Conservation (phyloP, 1,284 basidiomycete genomes). For the Porodaedalea pini region DNA sequence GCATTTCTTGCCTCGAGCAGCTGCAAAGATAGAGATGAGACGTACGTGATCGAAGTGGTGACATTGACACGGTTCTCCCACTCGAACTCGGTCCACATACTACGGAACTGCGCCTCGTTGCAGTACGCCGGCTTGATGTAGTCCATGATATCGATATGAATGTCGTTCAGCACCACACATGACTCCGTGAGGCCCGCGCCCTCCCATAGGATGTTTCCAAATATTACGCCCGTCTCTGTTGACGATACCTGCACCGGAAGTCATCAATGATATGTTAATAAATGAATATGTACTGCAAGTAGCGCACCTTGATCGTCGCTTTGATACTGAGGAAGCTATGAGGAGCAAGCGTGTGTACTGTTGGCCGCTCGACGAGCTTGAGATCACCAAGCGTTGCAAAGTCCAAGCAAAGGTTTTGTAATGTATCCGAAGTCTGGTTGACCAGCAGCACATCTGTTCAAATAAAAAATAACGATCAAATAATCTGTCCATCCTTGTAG, state of each 20-base stretch:
- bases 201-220: slow-evolving; percentile 97
- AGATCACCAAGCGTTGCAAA: slow-evolving; percentile 97
- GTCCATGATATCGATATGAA: slow-evolving; percentile 99
- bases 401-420: slow-evolving; percentile 96
- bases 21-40: slow-evolving; percentile 20
- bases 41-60: slow-evolving; percentile 74
- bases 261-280: neutral
- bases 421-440: slow-evolving; percentile 92
- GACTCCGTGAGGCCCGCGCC: slow-evolving; percentile 84
- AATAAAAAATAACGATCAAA: slow-evolving; percentile 4
- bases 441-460: slow-evolving; percentile 86
- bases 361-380: slow-evolving; percentile 94
- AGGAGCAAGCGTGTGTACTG: slow-evolving; percentile 90
- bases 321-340: slow-evolving; percentile 99
- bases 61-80: slow-evolving; percentile 99
- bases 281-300: neutral
- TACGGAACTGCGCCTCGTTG: slow-evolving; percentile 93
- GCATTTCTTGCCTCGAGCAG: neutral
- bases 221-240: slow-evolving; percentile 97
- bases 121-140: slow-evolving; percentile 98
- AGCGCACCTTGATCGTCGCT: slow-evolving; percentile 88
- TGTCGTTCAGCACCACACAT: slow-evolving; percentile 93
- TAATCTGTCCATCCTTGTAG: neutral
- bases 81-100: slow-evolving; percentile 98
- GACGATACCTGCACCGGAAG: slow-evolving; percentile 61